Conservation (phyloP, 192 early-diverging fungal genomes). For the Obelidium mucronatum region DNA sequence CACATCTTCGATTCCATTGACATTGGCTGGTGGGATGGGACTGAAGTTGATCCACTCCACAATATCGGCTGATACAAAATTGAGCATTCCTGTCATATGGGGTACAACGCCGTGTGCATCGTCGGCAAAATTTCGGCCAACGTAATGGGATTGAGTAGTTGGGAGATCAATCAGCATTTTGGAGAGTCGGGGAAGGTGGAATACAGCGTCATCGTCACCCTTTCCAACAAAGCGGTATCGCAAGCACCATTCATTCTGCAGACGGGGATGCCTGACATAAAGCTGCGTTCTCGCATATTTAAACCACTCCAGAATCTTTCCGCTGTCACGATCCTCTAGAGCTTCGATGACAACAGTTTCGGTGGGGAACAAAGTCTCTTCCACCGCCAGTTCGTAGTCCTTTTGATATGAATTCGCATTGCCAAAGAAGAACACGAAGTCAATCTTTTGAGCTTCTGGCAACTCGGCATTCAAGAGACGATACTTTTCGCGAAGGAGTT, state of each 20-base stretch:
- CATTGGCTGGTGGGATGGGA: not conserved
- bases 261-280: too few relatives aligned
- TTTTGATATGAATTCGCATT: not conserved
- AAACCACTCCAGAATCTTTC: constrained; percentile 22
- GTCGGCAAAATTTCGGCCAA: not conserved
- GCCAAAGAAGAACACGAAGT: constrained; percentile 2
- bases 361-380: not conserved
- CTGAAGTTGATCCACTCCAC: not conserved
- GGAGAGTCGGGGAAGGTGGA: too few relatives aligned
- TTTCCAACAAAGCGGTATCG: too few relatives aligned
- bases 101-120: not conserved
- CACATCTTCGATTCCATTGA: not conserved
- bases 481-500: constrained; percentile 13
- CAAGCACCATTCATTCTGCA: too few relatives aligned
- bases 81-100: not conserved
- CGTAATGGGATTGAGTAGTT: not conserved
- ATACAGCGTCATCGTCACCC: too few relatives aligned
- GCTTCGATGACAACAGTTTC: not conserved
- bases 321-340: not conserved
- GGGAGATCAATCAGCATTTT: too few relatives aligned
- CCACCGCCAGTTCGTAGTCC: not conserved
- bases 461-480: not conserved
- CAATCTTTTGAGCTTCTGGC: not conserved
- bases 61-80: not conserved
- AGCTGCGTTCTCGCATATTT: not conserved